Conservation (phyloP, 139 green algal species). For the Pleodorina starrii region DNA sequence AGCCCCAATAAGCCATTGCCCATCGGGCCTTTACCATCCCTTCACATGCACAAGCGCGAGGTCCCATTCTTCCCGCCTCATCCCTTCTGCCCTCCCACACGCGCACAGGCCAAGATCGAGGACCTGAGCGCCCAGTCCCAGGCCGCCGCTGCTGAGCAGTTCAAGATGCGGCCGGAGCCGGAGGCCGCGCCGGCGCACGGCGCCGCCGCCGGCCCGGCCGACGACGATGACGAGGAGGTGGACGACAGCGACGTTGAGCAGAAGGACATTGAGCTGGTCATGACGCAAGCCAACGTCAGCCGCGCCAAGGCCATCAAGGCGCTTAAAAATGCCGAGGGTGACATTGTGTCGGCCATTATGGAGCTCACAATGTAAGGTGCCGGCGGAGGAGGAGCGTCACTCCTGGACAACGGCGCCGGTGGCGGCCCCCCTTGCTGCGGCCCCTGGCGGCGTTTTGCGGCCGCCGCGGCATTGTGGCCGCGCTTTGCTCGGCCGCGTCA, state of each 20-base stretch:
- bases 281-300: conserved; percentile 93
- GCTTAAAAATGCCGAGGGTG: conserved; percentile 91
- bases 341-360: conserved; percentile 99
- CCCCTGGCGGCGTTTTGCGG: too few relatives aligned
- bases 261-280: conserved; percentile 99
- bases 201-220: conserved; percentile 56
- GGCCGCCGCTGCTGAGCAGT: conserved; percentile 89
- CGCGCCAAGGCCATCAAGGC: conserved; percentile 93
- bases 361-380: conserved; percentile 84
- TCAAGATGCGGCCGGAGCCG: conserved; percentile 64
- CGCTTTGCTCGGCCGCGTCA: too few relatives aligned
- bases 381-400: too few relatives aligned
- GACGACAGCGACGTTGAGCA: conserved; percentile 95
- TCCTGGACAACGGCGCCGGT: too few relatives aligned
- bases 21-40: background rate
- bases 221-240: conserved; percentile 93
- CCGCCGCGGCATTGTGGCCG: background rate
- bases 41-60: too few relatives aligned
- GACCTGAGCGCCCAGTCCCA: conserved; percentile 93
- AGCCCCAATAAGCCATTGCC: too few relatives aligned
- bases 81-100: background rate
- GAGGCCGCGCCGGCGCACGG: conserved; percentile 41
- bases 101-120: conserved; percentile 96
- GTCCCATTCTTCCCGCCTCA: too few relatives aligned
- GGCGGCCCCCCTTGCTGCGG: too few relatives aligned